These are phyloP conservation scores for Xylaria hypoxylon DNA, from an alignment of 2,329 filamentous ascomycete genomes.

Conservation along the genomic window DNA sequence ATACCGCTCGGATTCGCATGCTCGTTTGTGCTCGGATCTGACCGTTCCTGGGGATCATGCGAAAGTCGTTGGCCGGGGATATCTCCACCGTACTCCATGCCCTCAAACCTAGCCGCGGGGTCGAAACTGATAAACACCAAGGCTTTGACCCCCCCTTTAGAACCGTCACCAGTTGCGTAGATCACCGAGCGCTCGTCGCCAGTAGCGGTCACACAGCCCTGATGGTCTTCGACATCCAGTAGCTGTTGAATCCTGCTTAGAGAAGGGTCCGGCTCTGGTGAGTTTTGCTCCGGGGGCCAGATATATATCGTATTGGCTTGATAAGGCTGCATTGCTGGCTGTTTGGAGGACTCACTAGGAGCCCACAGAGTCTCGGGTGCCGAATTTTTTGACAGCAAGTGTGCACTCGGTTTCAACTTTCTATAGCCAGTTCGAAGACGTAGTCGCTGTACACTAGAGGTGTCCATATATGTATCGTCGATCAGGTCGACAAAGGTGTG, in stretches of 20 bases:
- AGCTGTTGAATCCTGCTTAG: conserved; percentile 40
- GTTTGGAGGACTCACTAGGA: conserved; percentile 8
- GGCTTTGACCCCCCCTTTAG: conserved; percentile 38
- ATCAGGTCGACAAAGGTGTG: conserved; percentile 71
- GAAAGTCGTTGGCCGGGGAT: conserved; percentile 39
- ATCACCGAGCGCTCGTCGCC: conserved; percentile 48
- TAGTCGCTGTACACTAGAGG: conserved; percentile 52
- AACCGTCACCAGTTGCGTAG: conserved; percentile 43
- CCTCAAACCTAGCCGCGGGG: conserved; percentile 43
- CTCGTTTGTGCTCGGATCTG: neutral
- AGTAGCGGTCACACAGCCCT: conserved; percentile 40
- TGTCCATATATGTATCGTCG: conserved; percentile 58
- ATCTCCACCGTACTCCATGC: conserved; percentile 41
- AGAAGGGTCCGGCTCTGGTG: conserved; percentile 22
- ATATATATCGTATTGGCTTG: conserved; percentile 43
- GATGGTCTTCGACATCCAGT: conserved; percentile 42
- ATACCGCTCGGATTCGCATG: neutral
- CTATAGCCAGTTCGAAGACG: conserved; percentile 64
- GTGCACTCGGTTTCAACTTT: conserved; percentile 47
- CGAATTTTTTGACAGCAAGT: neutral
- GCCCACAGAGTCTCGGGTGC: neutral
- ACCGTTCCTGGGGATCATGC: conserved; percentile 12
- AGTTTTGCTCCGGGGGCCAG: conserved; percentile 45
- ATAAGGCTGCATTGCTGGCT: conserved; percentile 31
- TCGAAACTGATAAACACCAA: conserved; percentile 50